Base-by-base conservation (phyloP, 2,329 filamentous ascomycete species). In the Periconia sp. region DNA sequence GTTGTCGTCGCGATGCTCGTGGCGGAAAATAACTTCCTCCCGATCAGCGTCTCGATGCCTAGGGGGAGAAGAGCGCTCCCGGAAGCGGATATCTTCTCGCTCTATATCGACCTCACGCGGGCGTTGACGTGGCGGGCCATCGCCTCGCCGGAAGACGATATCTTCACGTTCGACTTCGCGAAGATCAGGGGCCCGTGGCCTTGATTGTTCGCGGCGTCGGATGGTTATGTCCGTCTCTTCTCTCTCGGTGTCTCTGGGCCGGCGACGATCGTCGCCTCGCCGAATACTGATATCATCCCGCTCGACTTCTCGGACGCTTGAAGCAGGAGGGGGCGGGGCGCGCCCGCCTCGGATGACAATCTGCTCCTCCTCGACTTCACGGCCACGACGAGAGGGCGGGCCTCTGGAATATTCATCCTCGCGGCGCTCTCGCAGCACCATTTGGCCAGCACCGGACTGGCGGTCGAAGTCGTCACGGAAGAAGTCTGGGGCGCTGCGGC, bases 381-480 rank as follows among this genome's bases (percentile, higher is more conserved):
- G 69, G 43, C 63, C 68, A 57, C 66, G 69, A 43, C 63, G 65
- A 63, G 72, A 64, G 59, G 68, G 58, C 51, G 71, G 55, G 47
- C 63, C 59, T 51, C 65, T 49, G 17, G 76, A 73, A 50, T 75
- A 70, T 13, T 75, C 68, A 7, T 73, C 70, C 40, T 77, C 73
- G 15, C 76, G 76, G 40, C 76, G 73, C 11, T 76, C 65, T 18
- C 76, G 75, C 48, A 81, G 63, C 65, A 83, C 70, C 69, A 80
- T 50, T 58, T 76, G 62, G 62, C 81, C 69, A 58, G 79, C 66
- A 56, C 63, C 68, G 46, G 72, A 72, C 50, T 76, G 71, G 57
- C 76, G 78, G 63, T 80, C 80, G 62, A 80, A 78, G 53, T 81
- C 79, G 44, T 77, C 73, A 52, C 74, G 74, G 53, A 81, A 69